phyloP scores from a whole-genome alignment of 164 flowering plant genomes.

The grape (Vitis vinifera) region ASM3070453v1 NC_081822.1:3860501-3861000 shows the following conservation, averaged over 20 bases:
- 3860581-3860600: no score
- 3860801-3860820: conserved; percentile 26
- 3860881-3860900: conserved; percentile 36
- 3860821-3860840: conserved; percentile 23
- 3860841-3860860: conserved; percentile 23
- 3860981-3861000: conserved; percentile 40
- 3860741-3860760: conserved; percentile 72
- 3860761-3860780: conserved; percentile 59
- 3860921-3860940: conserved; percentile 51
- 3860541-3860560: no score
- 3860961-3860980: conserved; percentile 57
- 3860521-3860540: no score
- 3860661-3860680: no score
- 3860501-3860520: no score
- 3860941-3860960: conserved; percentile 39
- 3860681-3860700: neutral
- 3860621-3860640: no score
- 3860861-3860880: conserved; percentile 18
- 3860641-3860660: no score
- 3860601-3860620: no score
- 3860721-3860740: conserved; percentile 75
- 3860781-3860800: conserved; percentile 55
- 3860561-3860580: no score
- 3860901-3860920: conserved; percentile 37
- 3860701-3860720: neutral